A percentile compares a stretch with the other conserved stretches of the same genome.
phyloP scores from a whole-genome alignment of 805 yeast genomes.

The Suhomyces sp. region DNA sequence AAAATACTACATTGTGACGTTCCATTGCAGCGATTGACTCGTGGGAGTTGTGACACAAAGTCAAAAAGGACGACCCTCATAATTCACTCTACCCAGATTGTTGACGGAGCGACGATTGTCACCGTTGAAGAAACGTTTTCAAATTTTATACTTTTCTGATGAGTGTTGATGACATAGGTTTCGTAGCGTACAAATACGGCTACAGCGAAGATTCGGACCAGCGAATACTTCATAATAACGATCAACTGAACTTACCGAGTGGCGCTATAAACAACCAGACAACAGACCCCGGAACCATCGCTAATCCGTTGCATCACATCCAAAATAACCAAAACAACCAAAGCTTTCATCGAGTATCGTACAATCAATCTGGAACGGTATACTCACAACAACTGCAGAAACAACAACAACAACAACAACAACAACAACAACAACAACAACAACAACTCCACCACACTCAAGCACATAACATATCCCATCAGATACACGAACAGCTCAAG shows the following conservation, averaged over 20 bases:
- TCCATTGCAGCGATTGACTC: neutral
- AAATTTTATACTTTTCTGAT: neutral
- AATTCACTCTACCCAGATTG: neutral
- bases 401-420: neutral
- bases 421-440: neutral
- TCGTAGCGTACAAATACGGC: neutral
- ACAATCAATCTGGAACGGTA: neutral
- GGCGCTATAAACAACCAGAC: neutral
- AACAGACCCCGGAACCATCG: neutral
- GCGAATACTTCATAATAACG: neutral
- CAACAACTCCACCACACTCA: neutral
- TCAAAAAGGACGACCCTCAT: neutral
- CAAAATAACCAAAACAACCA: neutral
- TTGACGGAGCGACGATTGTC: neutral
- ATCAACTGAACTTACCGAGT: neutral
- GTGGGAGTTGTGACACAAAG: neutral
- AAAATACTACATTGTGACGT: conserved; percentile 2
- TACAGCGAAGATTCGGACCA: neutral
- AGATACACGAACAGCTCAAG: neutral
- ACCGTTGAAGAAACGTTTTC: neutral
- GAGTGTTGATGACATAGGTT: conserved; percentile 1
- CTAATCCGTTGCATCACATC: neutral
- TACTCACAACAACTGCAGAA: neutral
- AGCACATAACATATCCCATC: neutral
- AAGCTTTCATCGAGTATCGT: neutral